Evolutionary conservation across 2,329 filamentous ascomycete species (phyloP).

Genomic region (Colletotrichum lini): DNA sequence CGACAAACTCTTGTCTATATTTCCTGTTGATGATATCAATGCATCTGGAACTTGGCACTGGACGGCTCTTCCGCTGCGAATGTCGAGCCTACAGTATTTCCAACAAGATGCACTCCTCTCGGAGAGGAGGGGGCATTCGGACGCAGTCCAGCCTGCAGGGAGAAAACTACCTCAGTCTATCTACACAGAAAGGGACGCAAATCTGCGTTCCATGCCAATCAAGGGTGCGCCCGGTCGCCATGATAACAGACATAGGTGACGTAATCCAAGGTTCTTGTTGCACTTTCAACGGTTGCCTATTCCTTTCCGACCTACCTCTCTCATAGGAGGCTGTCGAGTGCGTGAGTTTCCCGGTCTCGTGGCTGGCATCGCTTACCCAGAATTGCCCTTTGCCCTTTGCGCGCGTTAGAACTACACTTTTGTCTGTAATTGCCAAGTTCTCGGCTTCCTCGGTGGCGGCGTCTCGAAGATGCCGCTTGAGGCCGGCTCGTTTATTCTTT

Average conservation of each 20-base stretch:
- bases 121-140: not conserved
- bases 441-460: no score
- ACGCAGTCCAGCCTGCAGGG: not conserved
- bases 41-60: not conserved
- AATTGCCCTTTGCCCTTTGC: not conserved
- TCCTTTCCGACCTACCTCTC: not conserved
- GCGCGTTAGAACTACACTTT: not conserved
- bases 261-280: constrained; percentile 9
- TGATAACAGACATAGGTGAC: not conserved
- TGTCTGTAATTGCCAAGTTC: not conserved
- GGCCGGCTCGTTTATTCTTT: not conserved
- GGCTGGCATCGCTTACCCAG: not conserved
- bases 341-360: constrained; percentile 12
- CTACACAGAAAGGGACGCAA: not conserved
- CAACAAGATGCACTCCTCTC: not conserved
- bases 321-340: constrained; percentile 1
- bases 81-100: not conserved
- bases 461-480: not conserved
- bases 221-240: constrained; percentile 7
- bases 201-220: constrained; percentile 3
- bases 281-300: constrained; percentile 8
- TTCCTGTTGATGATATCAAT: not conserved
- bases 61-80: not conserved
- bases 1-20: not conserved
- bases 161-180: not conserved